phyloP scores from a whole-genome alignment of 305 asterid species.

The Euphrasia arctica region DNA sequence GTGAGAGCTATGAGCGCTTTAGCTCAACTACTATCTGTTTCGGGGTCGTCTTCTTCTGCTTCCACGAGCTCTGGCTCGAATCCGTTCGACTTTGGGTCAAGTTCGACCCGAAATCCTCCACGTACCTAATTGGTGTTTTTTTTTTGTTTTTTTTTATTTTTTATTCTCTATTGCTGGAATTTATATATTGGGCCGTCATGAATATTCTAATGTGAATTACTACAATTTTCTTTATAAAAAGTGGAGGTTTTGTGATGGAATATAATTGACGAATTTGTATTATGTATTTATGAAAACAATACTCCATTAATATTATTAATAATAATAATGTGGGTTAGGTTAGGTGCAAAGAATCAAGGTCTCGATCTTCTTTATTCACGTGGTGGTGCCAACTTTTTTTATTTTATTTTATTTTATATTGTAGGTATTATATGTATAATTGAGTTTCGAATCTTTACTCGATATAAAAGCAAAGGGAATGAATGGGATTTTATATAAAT shows the following conservation, averaged over 20 bases:
- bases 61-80: conserved; percentile 15
- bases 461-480: conserved; percentile 4
- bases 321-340: conserved; percentile 36
- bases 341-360: conserved; percentile 41
- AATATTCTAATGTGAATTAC: conserved; percentile 35
- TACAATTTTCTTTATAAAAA: conserved; percentile 21
- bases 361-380: conserved; percentile 56
- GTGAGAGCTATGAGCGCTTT: conserved; percentile 82
- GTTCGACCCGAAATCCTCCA: conserved; percentile 20
- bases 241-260: conserved; percentile 19
- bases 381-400: conserved; percentile 32
- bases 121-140: conserved; percentile 29
- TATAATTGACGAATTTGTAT: not conserved
- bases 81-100: conserved; percentile 23
- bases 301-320: no score
- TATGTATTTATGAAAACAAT: conserved; percentile 22
- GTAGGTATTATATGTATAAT: conserved; percentile 24
- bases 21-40: conserved; percentile 69
- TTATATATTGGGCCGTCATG: conserved; percentile 24
- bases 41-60: conserved; percentile 37
- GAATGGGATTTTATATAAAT: conserved; percentile 5
- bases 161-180: conserved; percentile 14
- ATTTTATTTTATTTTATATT: conserved; percentile 14
- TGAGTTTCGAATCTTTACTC: conserved; percentile 34
- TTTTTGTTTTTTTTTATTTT: not conserved